phyloP scores from a whole-genome alignment of 2,329 filamentous ascomycete species.

The Phyllosticta citriasiana region DNA sequence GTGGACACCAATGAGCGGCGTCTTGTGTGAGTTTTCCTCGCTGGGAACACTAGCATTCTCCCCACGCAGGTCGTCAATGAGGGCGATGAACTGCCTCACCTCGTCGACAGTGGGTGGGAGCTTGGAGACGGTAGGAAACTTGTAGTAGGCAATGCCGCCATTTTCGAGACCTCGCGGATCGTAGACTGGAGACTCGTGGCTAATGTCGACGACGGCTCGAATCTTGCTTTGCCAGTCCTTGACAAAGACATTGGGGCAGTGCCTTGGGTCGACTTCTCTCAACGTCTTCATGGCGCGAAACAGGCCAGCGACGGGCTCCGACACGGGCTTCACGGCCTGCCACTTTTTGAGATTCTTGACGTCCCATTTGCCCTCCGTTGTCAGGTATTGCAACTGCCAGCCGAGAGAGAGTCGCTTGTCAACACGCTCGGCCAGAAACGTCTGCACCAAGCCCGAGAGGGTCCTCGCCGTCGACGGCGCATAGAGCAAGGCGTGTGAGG shows the following conservation, averaged over 20 bases:
- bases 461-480: conserved; percentile 64
- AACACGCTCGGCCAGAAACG: conserved; percentile 66
- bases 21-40: conserved; percentile 31
- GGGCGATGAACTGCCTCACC: conserved; percentile 47
- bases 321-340: conserved; percentile 70
- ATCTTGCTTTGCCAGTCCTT: conserved; percentile 56
- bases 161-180: conserved; percentile 49
- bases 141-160: conserved; percentile 48
- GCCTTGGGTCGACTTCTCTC: conserved; percentile 73
- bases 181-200: conserved; percentile 83
- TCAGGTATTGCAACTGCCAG: conserved; percentile 86
- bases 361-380: conserved; percentile 90
- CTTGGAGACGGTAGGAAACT: conserved; percentile 87
- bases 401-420: conserved; percentile 70
- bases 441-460: conserved; percentile 70
- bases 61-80: conserved; percentile 41
- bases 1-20: conserved; percentile 62
- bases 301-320: conserved; percentile 62
- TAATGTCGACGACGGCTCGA: conserved; percentile 78
- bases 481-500: conserved; percentile 77
- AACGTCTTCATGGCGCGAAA: conserved; percentile 92
- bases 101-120: conserved; percentile 62
- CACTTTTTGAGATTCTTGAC: conserved; percentile 94
- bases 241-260: conserved; percentile 66
- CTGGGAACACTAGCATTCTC: conserved; percentile 10